Base-by-base conservation (phyloP, 1,284 basidiomycete species). In the Heliocybe sulcata region DNA sequence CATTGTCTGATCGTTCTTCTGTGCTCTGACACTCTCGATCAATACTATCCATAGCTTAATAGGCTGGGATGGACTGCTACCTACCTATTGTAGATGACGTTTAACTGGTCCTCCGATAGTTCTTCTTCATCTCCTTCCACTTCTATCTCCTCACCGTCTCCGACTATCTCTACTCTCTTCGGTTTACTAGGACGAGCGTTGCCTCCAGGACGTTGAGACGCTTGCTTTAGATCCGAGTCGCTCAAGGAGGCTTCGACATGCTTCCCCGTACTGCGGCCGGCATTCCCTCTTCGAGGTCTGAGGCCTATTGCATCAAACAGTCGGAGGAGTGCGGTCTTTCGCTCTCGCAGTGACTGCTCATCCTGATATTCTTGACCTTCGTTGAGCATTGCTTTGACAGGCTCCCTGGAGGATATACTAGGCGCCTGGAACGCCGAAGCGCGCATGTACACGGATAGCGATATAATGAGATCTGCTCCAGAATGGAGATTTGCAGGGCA, bases 31-130 rank as follows among this genome's bases (percentile, higher is more conserved):
- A 47, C 47, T 54, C 42, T 14, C 27, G n/a, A 35, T n/a, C 45
- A 53, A 20, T 31, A 12, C 29, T 31, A 31, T 12, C 29, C 29
- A 31, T 12, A 12, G 12, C 4, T 31, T 12, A 12, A 31, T 12
- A 4, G 6, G 12, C 12, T 31, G 29, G 29, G 12, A 31, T 31
- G 12, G 12, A 25, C n/a, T n/a, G 56, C 70, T 63, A 92, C 91
- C 82, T 88, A 64, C 91, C 82, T 88, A 64, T 82, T 81, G 64
- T 94, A 95, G 50, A 95, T 94, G 53, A 82, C 69, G 59, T 90
- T 82, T 38, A 95, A 69, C 61, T 94, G 87, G 62, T 85, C 84
- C 50, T 87, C 85, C 9, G 83, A 82, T 52, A 95, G 72, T 54
- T 91, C 85, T 65, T 92, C 91, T 4, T 78, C 84, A 55, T 90